A percentile compares a stretch with the other conserved stretches of the same genome.
phyloP scores from a whole-genome alignment of 2,329 filamentous ascomycete species.

The Pleoardoris graminearum region DNA sequence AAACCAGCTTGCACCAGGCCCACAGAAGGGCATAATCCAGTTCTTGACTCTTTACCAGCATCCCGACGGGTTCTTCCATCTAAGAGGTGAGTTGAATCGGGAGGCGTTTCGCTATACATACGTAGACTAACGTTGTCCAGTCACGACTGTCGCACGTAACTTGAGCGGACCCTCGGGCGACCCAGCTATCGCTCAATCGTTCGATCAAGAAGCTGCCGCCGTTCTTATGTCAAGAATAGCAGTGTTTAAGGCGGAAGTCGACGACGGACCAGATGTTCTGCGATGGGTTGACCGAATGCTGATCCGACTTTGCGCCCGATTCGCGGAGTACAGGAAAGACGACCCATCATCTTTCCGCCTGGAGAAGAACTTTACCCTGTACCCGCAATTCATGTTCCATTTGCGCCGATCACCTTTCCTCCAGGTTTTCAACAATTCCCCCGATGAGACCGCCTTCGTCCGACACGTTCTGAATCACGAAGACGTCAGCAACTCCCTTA shows the following conservation, averaged over 20 bases:
- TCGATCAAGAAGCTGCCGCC: conserved; percentile 96
- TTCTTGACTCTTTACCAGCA: conserved; percentile 99
- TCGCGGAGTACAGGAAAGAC: conserved; percentile 97
- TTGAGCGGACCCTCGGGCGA: conserved; percentile 93
- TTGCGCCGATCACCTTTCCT: conserved; percentile 94
- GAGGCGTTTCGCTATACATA: background rate
- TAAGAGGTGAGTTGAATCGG: conserved; percentile 57
- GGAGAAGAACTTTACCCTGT: conserved; percentile 98
- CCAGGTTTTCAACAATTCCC: conserved; percentile 99
- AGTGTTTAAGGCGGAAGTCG: conserved; percentile 97
- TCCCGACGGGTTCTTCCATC: conserved; percentile 92
- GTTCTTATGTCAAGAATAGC: conserved; percentile 99
- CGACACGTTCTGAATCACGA: conserved; percentile 96
- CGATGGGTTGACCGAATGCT: conserved; percentile 99
- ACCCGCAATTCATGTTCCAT: conserved; percentile 99
- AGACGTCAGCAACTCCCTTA: conserved; percentile 91
- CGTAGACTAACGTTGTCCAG: conserved; percentile 44
- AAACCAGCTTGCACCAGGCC: conserved; percentile 79
- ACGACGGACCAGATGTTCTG: conserved; percentile 96
- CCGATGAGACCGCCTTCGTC: conserved; percentile 99
- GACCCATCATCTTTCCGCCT: conserved; percentile 88
- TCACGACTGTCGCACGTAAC: conserved; percentile 90
- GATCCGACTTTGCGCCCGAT: conserved; percentile 91
- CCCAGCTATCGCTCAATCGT: conserved; percentile 92
- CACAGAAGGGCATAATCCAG: conserved; percentile 94